Evolutionary conservation across 2,329 filamentous ascomycete genomes (phyloP), one percentile per base, ranked within the genome.

Genomic region (Talaromyces piceae): DNA sequence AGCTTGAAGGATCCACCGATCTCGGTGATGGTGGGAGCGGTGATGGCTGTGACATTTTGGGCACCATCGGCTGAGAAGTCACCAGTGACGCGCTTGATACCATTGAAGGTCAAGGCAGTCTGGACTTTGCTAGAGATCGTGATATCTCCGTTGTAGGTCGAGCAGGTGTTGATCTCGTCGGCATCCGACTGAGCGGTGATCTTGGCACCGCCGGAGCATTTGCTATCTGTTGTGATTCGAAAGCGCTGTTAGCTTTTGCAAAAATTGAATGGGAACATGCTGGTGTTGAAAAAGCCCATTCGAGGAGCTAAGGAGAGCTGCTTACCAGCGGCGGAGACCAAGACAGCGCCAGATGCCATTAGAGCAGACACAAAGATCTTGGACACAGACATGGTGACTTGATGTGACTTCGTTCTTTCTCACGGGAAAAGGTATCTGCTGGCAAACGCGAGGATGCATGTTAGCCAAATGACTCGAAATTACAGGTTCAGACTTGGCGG

Each of bases 1-100:
- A 97, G 74, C 53, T 73, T 70, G 76, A 96, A 90, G n/a, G 67
- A 70, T 45, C 86, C 83, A 45, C 77, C 78, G 64, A 98, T 87
- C 47, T 73, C 73, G 57, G 72, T 65, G 57, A 97, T 77, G 50
- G 77, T 75, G 55, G 72, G 67, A 57, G 82, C 85, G 49, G 74
- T 70, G 55, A 96, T 70, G 51, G 75, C 77, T 62, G 80, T 81
- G 55, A 96, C 73, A 57, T 79, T 76, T 57, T 82, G 80, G 56
- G 76, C 79, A 61, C 74, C 73, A 50, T 69, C 67, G 61, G 71
- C 72, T 45, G 67, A 70, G 50, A 86, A 67, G 61, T 74, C 73
- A 62, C 80, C 80, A 13, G 71, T 73, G 71, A 88, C 86, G 56
- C 74, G 60, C 63, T 79, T 62, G 43, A 80, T 70, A 47, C 84